Percentiles rank a stretch among this genome's conserved stretches.
Evolutionary conservation across 345 rosid genomes (phyloP).

Genomic region (Crucihimalaya himalaica): DNA sequence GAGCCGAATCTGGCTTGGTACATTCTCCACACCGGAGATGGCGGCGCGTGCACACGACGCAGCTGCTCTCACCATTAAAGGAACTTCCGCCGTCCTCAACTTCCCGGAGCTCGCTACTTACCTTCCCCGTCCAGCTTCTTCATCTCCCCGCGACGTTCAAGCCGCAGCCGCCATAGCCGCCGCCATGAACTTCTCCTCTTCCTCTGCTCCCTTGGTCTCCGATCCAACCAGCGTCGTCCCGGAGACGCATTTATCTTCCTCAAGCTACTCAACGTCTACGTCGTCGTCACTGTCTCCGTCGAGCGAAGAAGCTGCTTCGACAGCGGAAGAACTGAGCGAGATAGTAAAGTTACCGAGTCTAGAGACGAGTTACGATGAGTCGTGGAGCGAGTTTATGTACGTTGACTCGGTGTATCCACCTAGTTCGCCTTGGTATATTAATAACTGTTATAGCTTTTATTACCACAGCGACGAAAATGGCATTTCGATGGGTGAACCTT

Average conservation of each 20-base stretch:
- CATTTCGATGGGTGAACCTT: constrained; percentile 35
- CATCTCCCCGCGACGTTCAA: constrained; percentile 83
- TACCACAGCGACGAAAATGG: constrained; percentile 44
- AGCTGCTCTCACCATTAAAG: constrained; percentile 85
- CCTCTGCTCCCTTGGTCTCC: not conserved
- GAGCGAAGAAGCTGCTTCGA: constrained; percentile 44
- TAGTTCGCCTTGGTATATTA: constrained; percentile 44
- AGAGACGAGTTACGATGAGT: constrained; percentile 53
- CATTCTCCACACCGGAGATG: constrained; percentile 88
- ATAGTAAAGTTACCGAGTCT: constrained; percentile 81
- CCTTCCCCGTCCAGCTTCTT: constrained; percentile 79
- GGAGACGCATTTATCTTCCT: constrained; percentile 1
- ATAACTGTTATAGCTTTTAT: constrained; percentile 37
- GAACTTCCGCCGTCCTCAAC: constrained; percentile 75
- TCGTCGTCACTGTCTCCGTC: constrained; percentile 34
- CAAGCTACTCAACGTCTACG: constrained; percentile 25
- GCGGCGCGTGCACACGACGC: constrained; percentile 99
- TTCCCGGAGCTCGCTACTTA: constrained; percentile 74
- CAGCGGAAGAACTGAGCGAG: constrained; percentile 75
- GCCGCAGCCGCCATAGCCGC: constrained; percentile 92
- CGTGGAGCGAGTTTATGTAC: constrained; percentile 58
- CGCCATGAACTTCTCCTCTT: constrained; percentile 54
- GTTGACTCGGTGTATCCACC: constrained; percentile 55
- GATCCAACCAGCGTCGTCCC: constrained; percentile 18
- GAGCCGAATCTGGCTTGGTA: constrained; percentile 95